These are phyloP conservation scores for Solanum virginianum DNA, from an alignment of 257 asterid genomes.

Conservation along the genomic window DNA sequence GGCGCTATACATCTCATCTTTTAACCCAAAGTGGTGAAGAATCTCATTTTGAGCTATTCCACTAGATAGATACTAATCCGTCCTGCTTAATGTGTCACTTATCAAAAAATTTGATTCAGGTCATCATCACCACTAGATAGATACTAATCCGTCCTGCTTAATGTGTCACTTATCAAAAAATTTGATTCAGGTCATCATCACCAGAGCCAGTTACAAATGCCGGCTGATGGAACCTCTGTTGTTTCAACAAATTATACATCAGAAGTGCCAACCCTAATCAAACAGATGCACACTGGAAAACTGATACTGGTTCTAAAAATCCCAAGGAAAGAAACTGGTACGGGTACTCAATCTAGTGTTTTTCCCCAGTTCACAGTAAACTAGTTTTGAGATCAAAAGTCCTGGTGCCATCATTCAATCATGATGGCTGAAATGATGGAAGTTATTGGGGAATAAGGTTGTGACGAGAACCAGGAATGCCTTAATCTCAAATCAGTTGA, in stretches of 20 bases:
- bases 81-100: neutral
- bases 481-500: neutral
- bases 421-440: neutral
- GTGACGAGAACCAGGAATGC: neutral
- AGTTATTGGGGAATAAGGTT: neutral
- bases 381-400: neutral
- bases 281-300: neutral
- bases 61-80: neutral
- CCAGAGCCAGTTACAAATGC: neutral
- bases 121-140: neutral
- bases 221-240: neutral
- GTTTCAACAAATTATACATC: neutral
- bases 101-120: neutral
- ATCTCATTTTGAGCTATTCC: neutral
- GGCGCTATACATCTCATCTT: neutral
- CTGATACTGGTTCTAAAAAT: neutral
- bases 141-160: neutral
- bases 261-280: neutral
- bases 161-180: neutral
- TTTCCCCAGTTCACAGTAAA: neutral
- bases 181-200: neutral
- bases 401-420: neutral
- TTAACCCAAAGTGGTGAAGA: neutral
- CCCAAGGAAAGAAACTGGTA: neutral
- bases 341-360: neutral